These are phyloP conservation scores for Leccinellum rugosiceps DNA, from an alignment of 768 basidiomycete genomes.

Conservation along the genomic window DNA sequence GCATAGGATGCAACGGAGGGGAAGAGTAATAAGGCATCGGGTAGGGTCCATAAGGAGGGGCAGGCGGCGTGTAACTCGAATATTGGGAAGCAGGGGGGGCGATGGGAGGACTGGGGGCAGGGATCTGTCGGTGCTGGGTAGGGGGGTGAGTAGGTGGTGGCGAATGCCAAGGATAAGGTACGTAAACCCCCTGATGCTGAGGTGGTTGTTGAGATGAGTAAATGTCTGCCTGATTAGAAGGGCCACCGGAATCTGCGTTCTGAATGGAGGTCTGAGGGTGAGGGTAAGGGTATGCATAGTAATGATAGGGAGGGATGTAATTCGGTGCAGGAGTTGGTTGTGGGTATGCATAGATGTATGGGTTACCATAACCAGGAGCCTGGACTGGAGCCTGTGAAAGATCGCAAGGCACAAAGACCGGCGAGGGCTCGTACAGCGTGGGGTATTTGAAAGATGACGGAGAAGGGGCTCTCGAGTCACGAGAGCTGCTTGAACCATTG, in stretches of 20 bases:
- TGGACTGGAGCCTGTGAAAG: constrained; percentile 31
- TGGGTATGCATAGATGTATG: constrained; percentile 41
- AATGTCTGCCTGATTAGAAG: constrained; percentile 30
- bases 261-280: constrained; percentile 41
- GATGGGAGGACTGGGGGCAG: constrained; percentile 29
- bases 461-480: constrained; percentile 70
- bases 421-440: constrained; percentile 62
- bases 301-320: constrained; percentile 40
- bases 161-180: constrained; percentile 35
- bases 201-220: constrained; percentile 32
- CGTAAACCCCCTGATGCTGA: constrained; percentile 30
- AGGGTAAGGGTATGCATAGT: constrained; percentile 52
- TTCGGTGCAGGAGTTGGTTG: constrained; percentile 36
- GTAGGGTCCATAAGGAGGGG: constrained; percentile 35
- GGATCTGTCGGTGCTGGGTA: constrained; percentile 38
- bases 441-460: constrained; percentile 72
- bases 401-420: constrained; percentile 28
- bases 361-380: constrained; percentile 28
- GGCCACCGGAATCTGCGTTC: constrained; percentile 35
- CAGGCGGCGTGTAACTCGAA: constrained; percentile 30
- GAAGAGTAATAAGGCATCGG: constrained; percentile 34
- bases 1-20: constrained; percentile 27
- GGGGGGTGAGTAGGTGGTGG: constrained; percentile 36
- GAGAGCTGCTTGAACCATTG: constrained; percentile 58
- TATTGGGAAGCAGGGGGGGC: constrained; percentile 33